A percentile compares a stretch with the other conserved stretches of the same genome.
Evolutionary conservation across 73 alveolate species (phyloP).

Genomic region (Paraurostyla sp.): DNA sequence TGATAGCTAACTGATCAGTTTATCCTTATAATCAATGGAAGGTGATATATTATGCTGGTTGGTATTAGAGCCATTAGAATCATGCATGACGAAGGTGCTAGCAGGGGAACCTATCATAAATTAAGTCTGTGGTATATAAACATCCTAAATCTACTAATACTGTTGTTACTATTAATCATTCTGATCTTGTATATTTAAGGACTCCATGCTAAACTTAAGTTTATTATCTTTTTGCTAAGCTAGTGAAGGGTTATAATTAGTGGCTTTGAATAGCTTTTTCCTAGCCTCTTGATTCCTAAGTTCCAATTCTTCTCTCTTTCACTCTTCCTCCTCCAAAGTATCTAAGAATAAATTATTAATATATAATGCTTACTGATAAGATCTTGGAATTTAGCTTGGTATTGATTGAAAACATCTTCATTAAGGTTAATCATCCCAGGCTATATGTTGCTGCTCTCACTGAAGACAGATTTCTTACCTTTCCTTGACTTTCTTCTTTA

Average conservation of each 20-base stretch:
- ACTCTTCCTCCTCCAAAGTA: constrained; percentile 43
- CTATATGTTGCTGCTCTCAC: no score
- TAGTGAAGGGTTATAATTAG: background rate
- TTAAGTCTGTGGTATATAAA: no score
- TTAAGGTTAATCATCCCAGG: background rate
- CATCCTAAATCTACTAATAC: no score
- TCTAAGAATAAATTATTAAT: background rate
- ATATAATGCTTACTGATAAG: background rate
- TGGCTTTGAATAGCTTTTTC: background rate
- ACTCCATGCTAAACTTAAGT: background rate
- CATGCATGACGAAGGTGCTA: background rate
- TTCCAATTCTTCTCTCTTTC: constrained; percentile 20
- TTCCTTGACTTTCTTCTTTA: background rate
- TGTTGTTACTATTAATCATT: background rate
- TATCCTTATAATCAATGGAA: constrained; percentile 19
- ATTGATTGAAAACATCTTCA: background rate
- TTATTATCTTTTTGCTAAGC: background rate
- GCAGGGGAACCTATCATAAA: background rate
- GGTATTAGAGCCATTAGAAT: no score
- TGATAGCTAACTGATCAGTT: constrained; percentile 9
- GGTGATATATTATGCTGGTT: background rate
- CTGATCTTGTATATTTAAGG: background rate
- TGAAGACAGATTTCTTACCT: background rate
- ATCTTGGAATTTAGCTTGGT: constrained; percentile 19
- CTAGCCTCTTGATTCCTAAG: background rate